These are phyloP conservation scores for Pelargonium australe DNA, from an alignment of 441 rosid genomes.

Conservation along the genomic window DNA sequence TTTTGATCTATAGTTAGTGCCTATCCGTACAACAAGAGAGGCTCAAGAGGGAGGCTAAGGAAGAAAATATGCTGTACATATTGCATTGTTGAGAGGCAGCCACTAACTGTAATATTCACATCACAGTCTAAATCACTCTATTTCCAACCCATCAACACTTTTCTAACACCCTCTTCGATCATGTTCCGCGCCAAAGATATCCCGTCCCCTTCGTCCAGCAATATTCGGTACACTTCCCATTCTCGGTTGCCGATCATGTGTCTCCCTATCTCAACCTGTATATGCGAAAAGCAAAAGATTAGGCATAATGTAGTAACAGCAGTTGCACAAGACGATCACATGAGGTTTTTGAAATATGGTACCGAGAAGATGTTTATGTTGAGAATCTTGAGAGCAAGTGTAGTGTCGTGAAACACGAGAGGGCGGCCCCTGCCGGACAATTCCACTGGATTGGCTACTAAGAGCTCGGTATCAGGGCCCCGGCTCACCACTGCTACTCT, in stretches of 20 bases:
- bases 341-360: constrained; percentile 2
- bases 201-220: constrained; percentile 47
- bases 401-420: constrained; percentile 58
- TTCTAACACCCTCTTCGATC: constrained; percentile 46
- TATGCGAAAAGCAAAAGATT: not conserved
- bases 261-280: constrained; percentile 54
- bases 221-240: constrained; percentile 60
- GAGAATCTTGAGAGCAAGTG: constrained; percentile 52
- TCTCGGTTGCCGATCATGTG: constrained; percentile 46
- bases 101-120: not conserved
- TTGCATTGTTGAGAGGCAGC: not conserved
- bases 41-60: constrained; percentile 6
- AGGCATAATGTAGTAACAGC: not conserved
- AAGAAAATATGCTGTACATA: constrained; percentile 22
- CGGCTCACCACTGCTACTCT: constrained; percentile 50
- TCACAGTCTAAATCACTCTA: constrained; percentile 17
- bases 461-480: constrained; percentile 61
- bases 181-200: constrained; percentile 33
- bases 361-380: constrained; percentile 49
- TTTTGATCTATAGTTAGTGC: constrained; percentile 19
- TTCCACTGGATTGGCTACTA: constrained; percentile 65
- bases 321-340: not conserved
- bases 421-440: constrained; percentile 62
- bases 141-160: constrained; percentile 62
- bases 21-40: constrained; percentile 7